phyloP scores from a whole-genome alignment of 495 filamentous ascomycete genomes.

The Xylaria venustula region DNA sequence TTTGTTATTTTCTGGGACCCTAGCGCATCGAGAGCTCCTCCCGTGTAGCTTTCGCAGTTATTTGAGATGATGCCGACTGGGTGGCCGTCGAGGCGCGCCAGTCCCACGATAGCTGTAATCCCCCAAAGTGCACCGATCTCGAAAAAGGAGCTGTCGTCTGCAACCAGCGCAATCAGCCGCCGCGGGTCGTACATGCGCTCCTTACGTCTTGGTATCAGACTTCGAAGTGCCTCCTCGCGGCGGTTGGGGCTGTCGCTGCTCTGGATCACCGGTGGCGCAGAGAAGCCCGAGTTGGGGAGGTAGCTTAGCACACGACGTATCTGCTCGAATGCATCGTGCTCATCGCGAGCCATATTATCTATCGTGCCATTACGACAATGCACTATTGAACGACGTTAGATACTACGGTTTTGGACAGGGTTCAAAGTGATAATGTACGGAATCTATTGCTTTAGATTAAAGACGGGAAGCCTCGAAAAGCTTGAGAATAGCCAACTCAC shows the following conservation, averaged over 20 bases:
- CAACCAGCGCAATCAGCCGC: conserved; percentile 54
- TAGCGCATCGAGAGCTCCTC: conserved; percentile 58
- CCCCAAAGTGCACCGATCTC: conserved; percentile 64
- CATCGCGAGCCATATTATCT: conserved; percentile 60
- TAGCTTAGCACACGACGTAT: conserved; percentile 55
- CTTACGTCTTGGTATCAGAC: conserved; percentile 56
- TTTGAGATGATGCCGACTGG: conserved; percentile 57
- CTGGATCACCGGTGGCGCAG: conserved; percentile 49
- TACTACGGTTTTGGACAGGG: no score
- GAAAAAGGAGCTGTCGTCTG: conserved; percentile 57
- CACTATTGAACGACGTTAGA: conserved; percentile 30
- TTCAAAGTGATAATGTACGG: neutral
- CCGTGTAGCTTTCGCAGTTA: conserved; percentile 57
- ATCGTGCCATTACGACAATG: conserved; percentile 67
- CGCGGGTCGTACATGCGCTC: conserved; percentile 61
- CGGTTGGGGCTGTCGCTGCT: conserved; percentile 49
- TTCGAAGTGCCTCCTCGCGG: conserved; percentile 47
- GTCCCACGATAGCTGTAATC: conserved; percentile 56
- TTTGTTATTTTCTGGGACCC: conserved; percentile 60
- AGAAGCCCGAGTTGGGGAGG: conserved; percentile 54
- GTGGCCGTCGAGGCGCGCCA: conserved; percentile 54
- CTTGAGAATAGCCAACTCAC: conserved; percentile 33
- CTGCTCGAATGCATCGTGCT: conserved; percentile 60
- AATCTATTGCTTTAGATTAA: conserved; percentile 40
- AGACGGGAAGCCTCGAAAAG: conserved; percentile 40